Evolutionary conservation across 1,284 basidiomycete genomes (phyloP), one percentile per base, ranked within the genome.

Genomic region (Ganoderma resinaceum): DNA sequence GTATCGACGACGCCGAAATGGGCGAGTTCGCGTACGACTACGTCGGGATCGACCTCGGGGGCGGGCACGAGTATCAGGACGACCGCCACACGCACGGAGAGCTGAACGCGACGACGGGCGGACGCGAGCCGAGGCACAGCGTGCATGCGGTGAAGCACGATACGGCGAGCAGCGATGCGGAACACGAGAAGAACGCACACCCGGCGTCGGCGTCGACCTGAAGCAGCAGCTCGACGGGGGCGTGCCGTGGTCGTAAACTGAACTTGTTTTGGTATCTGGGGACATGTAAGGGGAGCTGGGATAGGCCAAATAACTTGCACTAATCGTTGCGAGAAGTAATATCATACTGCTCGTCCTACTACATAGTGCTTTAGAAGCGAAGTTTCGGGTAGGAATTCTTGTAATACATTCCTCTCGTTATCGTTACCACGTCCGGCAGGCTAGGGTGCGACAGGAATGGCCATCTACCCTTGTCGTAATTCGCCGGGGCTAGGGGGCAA

Each of bases 11-110:
- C 77, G 89, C 91, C 16, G 94, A 97, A 83, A 92, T 98, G 85
- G 97, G 97, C 76, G 97, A 98, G 82, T 95, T 91, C 74, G 93
- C 93, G n/a, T 95, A 96, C 79, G 94, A 96, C 82, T 96, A 95
- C 74, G 93, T 94, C 68, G 91, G 89, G 18, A 80, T 94, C 69
- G 75, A 76, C 71, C 71, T 74, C 69, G 72, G 72, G 62, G 66
- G 62, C 40, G 62, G 26, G 38, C 68, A 69, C 63, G 74, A 69
- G 31, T 74, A 55, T 74, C 72, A 70, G 62, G 78, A 79, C 71
- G 78, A 79, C 70, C 70, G 70, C 62, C 77, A 77, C 71, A 68
- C 72, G 66, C 75, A 76, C 66, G 76, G 76, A 52, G 74, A 69
- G 69, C 46, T 76, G n/a, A 73, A 74, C 42, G 67, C 72, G 37